A percentile compares a stretch with the other conserved stretches of the same genome.
Conservation (phyloP, 495 filamentous ascomycete species). For the Xylaria curta region DNA sequence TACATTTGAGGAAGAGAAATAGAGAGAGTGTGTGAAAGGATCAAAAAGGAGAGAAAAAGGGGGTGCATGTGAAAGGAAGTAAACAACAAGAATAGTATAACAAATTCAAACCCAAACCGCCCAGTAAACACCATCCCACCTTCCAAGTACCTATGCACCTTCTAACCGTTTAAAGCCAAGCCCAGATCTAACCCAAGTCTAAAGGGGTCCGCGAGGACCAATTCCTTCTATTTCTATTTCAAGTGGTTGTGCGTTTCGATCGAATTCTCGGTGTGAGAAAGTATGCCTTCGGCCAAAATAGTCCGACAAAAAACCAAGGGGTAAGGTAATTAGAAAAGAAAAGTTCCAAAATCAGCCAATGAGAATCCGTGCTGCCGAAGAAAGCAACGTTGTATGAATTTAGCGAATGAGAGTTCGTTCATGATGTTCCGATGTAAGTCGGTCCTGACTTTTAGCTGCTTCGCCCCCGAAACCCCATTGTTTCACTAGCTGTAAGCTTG, state of each 20-base stretch:
- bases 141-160: neutral
- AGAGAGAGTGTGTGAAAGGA: no score
- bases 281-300: neutral
- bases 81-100: neutral
- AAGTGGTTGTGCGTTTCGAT: constrained; percentile 2
- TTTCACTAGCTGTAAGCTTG: neutral
- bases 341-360: neutral
- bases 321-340: neutral
- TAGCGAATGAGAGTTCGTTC: neutral
- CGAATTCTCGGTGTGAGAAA: constrained; percentile 2
- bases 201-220: constrained; percentile 4
- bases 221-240: constrained; percentile 23
- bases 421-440: neutral
- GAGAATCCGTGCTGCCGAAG: no score
- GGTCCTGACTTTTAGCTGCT: neutral
- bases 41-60: neutral
- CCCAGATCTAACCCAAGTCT: constrained; percentile 16
- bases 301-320: neutral
- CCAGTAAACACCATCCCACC: neutral
- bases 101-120: neutral
- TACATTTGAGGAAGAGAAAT: neutral
- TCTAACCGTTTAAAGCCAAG: neutral
- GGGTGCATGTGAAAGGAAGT: neutral
- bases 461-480: neutral
- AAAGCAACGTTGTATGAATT: neutral